Base-by-base conservation (phyloP, 1,284 basidiomycete species). In the Ganoderma lucidum region DNA sequence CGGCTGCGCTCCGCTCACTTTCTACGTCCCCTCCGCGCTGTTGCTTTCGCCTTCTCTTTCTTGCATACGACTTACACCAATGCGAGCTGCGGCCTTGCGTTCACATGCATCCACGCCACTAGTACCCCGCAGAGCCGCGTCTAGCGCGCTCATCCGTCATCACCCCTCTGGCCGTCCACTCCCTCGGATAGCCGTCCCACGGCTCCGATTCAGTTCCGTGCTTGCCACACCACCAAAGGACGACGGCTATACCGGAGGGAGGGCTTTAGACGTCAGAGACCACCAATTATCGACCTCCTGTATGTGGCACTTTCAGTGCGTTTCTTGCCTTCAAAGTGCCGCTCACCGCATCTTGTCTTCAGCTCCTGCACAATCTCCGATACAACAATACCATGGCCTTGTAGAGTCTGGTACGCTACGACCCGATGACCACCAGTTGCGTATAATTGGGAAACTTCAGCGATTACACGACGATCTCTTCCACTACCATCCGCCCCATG, bases 371-470 rank as follows among this genome's bases (percentile, higher is more conserved):
- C 70, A 51, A 35, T 73, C 88, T 10, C 95, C 94, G 8, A 81
- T 90, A 62, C 80, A 85, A 48, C 89, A 91, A 64, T 99, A 99
- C 82, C 85, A 91, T 73, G 84, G 87, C 73, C 88, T 97, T 59
- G 88, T 98, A 60, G 81, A 87, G 6, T 80, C 84, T n/a, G 94
- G 94, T 17, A 80, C 88, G 1, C 83, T 99, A 60, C 86, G 88
- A 28, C 85, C 91, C 63, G 97, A 99, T 78, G 85, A 88, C 9
- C 91, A 96, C 81, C 97, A 99, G 80, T 90, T 90, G 42, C 85
- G 86, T 42, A 97, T 99, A 75, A 91, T 99, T 69, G 83, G 89
- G 77, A 89, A 91, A 74, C 85, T 99, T 15, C 93, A 99, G 80
- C 82, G 86, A 62, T 82, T 99, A 70, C 92, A 98, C 80, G 86